Percentiles rank a stretch among this genome's conserved stretches.
Evolutionary conservation across 495 filamentous ascomycete genomes (phyloP).

Genomic region (Xylaria cubensis): DNA sequence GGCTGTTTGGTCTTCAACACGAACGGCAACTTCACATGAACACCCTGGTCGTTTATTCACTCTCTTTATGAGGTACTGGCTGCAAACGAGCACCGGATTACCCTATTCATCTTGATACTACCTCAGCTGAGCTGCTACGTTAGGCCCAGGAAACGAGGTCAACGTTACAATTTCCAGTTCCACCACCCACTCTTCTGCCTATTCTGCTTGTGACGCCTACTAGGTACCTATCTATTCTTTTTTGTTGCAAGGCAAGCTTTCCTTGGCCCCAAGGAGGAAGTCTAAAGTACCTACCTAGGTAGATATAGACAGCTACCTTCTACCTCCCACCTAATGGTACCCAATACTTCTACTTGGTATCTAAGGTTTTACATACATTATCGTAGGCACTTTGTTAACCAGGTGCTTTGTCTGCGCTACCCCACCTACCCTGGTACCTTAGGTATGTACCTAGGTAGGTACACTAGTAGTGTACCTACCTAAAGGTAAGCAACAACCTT

Average conservation of each 20-base stretch:
- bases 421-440: neutral
- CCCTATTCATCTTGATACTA: neutral
- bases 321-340: no score
- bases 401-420: no score
- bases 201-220: neutral
- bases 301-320: neutral
- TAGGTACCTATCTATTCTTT: no score
- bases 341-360: no score
- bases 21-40: no score
- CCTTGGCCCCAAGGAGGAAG: no score
- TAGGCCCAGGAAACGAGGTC: constrained; percentile 27
- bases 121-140: neutral
- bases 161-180: constrained; percentile 38
- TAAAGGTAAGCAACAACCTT: neutral
- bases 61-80: neutral
- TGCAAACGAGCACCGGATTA: neutral
- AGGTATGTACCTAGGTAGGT: neutral
- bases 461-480: no score
- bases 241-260: no score
- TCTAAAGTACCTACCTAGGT: neutral
- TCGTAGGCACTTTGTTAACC: no score
- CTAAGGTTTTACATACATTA: no score
- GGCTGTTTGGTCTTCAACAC: no score
- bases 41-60: neutral
- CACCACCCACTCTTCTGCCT: neutral